These are phyloP conservation scores for Apium graveolens DNA, from an alignment of 129 eudicot species.

Conservation along the genomic window DNA sequence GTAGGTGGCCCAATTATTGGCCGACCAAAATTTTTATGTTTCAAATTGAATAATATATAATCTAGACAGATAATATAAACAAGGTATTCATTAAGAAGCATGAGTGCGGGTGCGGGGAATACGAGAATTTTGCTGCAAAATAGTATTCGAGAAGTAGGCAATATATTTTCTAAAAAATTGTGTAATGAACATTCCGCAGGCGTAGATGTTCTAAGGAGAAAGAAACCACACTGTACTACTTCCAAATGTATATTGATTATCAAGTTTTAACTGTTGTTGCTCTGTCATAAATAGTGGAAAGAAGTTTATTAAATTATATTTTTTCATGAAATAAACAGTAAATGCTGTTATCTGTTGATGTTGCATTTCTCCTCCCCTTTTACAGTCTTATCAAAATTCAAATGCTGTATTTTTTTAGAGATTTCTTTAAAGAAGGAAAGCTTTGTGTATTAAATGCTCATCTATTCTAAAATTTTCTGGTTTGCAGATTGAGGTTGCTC, in stretches of 20 bases:
- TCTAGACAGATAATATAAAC: no score
- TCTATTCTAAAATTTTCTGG: conserved; percentile 11
- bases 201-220: not conserved
- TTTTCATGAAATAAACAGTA: not conserved
- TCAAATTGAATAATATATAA: no score
- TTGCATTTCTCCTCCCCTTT: not conserved
- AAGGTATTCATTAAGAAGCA: no score
- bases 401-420: not conserved
- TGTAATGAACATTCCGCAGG: not conserved
- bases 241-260: not conserved
- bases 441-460: not conserved
- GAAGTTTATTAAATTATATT: not conserved
- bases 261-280: not conserved
- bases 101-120: no score
- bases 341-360: not conserved
- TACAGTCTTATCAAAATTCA: not conserved
- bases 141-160: not conserved
- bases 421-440: not conserved
- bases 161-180: not conserved
- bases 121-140: not conserved
- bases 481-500: conserved; percentile 70
- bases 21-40: no score
- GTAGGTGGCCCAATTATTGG: no score
- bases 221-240: not conserved
- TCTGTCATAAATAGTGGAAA: not conserved